Evolutionary conservation across 108 stramenopile genomes (phyloP).

Genomic region (Chaetoceros muelleri): DNA sequence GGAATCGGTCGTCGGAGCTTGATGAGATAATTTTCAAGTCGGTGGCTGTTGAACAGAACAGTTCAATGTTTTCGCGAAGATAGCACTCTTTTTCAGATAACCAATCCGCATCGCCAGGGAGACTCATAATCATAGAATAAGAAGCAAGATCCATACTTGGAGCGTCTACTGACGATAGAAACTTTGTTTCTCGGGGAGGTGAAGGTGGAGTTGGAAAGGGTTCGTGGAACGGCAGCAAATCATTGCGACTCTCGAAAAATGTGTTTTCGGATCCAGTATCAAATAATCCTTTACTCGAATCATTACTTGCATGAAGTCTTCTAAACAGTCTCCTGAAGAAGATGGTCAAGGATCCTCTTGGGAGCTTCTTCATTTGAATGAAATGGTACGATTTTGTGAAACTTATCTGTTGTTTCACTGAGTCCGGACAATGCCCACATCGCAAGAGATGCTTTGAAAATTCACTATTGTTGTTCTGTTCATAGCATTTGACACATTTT

Average conservation of each 20-base stretch:
- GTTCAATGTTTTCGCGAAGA: no score
- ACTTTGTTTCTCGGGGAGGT: no score
- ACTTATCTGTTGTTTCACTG: neutral
- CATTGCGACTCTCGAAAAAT: no score
- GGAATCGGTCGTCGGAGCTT: neutral
- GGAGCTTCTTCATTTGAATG: neutral
- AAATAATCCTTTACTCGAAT: no score
- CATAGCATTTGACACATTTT: no score
- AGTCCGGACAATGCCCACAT: neutral
- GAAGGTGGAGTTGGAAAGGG: no score
- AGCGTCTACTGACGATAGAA: neutral
- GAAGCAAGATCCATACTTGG: neutral
- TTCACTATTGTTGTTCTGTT: neutral
- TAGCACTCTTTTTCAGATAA: no score
- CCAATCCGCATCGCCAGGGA: neutral
- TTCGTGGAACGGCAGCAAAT: no score
- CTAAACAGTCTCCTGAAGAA: neutral
- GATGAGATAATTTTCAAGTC: no score
- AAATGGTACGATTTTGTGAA: neutral
- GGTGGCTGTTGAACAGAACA: no score
- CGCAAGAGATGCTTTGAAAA: neutral
- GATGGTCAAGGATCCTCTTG: neutral
- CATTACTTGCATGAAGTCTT: neutral
- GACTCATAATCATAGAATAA: neutral
- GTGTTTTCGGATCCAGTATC: no score